Evolutionary conservation across 352 stramenopile genomes (phyloP).

Genomic region (Phytophthora litchii): DNA sequence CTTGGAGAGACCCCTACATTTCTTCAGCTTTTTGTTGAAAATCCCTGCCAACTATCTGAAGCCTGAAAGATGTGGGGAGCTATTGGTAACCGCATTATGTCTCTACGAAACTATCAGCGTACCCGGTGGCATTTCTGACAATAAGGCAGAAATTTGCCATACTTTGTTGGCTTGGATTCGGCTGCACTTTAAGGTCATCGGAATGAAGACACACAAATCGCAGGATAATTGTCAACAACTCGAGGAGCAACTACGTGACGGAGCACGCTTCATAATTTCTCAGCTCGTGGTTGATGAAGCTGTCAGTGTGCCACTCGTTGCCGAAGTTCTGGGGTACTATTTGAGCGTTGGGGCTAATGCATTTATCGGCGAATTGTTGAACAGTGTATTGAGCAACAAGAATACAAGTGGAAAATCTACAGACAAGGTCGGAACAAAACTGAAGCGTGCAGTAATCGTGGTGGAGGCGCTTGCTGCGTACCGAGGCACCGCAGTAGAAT

Average conservation of each 20-base stretch:
- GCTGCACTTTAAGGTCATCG: slow-evolving; percentile 31
- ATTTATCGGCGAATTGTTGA: slow-evolving; percentile 48
- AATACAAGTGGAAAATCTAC: slow-evolving; percentile 1
- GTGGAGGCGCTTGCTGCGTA: slow-evolving; percentile 43
- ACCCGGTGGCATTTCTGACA: background rate
- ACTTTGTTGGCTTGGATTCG: slow-evolving; percentile 37
- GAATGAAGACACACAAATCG: slow-evolving; percentile 19
- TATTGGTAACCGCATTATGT: slow-evolving; percentile 30
- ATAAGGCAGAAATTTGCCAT: slow-evolving; percentile 21
- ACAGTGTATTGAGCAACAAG: slow-evolving; percentile 11
- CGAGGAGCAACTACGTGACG: slow-evolving; percentile 19
- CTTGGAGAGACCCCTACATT: slow-evolving; percentile 15
- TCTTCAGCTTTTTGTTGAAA: slow-evolving; percentile 41
- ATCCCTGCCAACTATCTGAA: slow-evolving; percentile 48
- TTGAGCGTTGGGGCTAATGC: slow-evolving; percentile 23
- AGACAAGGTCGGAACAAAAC: slow-evolving; percentile 14
- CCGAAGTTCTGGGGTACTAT: slow-evolving; percentile 43
- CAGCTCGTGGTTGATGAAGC: slow-evolving; percentile 25
- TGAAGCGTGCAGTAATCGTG: slow-evolving; percentile 37
- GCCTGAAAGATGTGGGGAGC: slow-evolving; percentile 23
- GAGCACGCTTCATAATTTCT: slow-evolving; percentile 27
- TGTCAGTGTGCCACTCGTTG: slow-evolving; percentile 26
- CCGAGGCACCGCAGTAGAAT: slow-evolving; percentile 8
- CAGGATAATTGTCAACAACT: slow-evolving; percentile 2
- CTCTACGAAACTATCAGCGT: slow-evolving; percentile 27